Evolutionary conservation across 2,329 filamentous ascomycete genomes (phyloP).

Genomic region (Fusarium oxysporum): DNA sequence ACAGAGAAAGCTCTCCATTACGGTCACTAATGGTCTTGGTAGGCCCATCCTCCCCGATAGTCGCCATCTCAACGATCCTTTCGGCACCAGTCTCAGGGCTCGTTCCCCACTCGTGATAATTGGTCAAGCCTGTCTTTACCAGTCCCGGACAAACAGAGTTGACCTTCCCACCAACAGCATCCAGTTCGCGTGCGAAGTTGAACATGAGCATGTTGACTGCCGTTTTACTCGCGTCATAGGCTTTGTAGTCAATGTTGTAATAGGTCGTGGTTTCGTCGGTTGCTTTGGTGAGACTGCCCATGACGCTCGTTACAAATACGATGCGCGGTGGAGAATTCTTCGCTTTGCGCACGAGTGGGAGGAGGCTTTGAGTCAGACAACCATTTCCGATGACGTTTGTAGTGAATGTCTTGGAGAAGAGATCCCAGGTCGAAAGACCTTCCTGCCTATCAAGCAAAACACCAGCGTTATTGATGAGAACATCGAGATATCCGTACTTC

Average conservation of each 20-base stretch:
- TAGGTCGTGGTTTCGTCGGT: constrained; percentile 44
- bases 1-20: constrained; percentile 41
- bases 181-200: constrained; percentile 49
- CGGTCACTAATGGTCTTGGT: constrained; percentile 45
- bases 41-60: constrained; percentile 45
- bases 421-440: constrained; percentile 44
- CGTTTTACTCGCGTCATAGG: constrained; percentile 56
- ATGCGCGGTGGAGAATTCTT: constrained; percentile 48
- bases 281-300: constrained; percentile 49
- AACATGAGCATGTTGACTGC: constrained; percentile 56
- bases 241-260: constrained; percentile 47
- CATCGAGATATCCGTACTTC: constrained; percentile 48
- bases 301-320: constrained; percentile 53
- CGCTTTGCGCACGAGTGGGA: constrained; percentile 47
- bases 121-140: constrained; percentile 48
- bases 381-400: constrained; percentile 53
- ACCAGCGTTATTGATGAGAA: constrained; percentile 53
- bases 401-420: constrained; percentile 53
- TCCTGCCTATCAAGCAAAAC: constrained; percentile 44
- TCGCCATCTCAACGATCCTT: constrained; percentile 48
- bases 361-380: constrained; percentile 42
- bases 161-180: constrained; percentile 47
- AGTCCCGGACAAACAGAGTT: constrained; percentile 54
- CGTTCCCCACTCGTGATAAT: constrained; percentile 19
- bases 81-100: constrained; percentile 46